phyloP scores from a whole-genome alignment of 2,329 filamentous ascomycete species.

The Aaosphaeria arxii region DNA sequence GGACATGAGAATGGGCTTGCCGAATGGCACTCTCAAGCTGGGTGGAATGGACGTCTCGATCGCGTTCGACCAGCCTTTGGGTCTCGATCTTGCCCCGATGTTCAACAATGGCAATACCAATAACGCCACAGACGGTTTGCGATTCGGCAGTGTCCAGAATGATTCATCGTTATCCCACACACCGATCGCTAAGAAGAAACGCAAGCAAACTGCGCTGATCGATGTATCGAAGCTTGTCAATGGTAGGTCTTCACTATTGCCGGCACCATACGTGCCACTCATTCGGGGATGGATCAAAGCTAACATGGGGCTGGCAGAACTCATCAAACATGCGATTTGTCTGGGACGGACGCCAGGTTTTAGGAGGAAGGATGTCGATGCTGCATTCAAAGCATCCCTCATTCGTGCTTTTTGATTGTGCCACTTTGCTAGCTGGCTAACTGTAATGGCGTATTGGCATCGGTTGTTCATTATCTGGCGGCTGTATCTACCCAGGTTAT shows the following conservation, averaged over 20 bases:
- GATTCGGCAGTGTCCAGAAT: no score
- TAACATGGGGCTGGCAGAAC: slow-evolving; percentile 27
- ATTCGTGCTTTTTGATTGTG: slow-evolving; percentile 19
- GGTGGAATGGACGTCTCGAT: slow-evolving; percentile 11
- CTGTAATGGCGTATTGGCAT: background rate
- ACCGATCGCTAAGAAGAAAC: slow-evolving; percentile 17
- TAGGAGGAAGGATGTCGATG: slow-evolving; percentile 42
- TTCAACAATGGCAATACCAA: slow-evolving; percentile 12
- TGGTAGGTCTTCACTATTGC: slow-evolving; percentile 29
- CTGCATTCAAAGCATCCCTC: slow-evolving; percentile 35
- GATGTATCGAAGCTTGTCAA: slow-evolving; percentile 44
- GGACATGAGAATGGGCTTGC: slow-evolving; percentile 15
- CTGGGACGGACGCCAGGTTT: slow-evolving; percentile 46
- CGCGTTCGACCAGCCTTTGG: slow-evolving; percentile 28
- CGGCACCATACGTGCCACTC: slow-evolving; percentile 12
- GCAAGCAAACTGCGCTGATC: slow-evolving; percentile 39
- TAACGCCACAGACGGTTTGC: background rate
- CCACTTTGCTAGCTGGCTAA: background rate
- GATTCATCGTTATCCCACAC: no score
- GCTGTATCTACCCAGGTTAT: no score
- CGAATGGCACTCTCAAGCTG: background rate
- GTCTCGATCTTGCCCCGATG: slow-evolving; percentile 29
- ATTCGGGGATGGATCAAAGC: slow-evolving; percentile 9
- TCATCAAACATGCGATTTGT: slow-evolving; percentile 39
- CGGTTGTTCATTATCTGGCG: background rate